Percentiles rank a stretch among this genome's conserved stretches.
phyloP scores from a whole-genome alignment of 1,139 yeast genomes.

The Oligophagozyma castellii region DNA sequence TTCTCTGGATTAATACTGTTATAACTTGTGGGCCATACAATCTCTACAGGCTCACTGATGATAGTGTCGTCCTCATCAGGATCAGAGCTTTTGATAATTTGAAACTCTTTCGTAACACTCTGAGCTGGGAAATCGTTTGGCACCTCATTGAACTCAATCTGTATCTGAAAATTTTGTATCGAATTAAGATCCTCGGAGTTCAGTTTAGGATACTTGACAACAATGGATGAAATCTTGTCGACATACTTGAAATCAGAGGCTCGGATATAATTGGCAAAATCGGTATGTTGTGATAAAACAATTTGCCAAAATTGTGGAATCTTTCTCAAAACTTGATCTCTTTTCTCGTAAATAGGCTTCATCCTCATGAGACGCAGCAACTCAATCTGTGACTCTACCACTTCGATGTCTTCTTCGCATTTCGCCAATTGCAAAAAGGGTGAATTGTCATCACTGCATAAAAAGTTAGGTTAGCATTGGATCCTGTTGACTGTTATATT shows the following conservation, averaged over 20 bases:
- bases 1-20: conserved; percentile 37
- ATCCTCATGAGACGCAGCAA: conserved; percentile 35
- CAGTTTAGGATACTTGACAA: conserved; percentile 31
- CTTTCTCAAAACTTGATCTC: conserved; percentile 33
- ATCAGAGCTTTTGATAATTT: conserved; percentile 23
- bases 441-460: too few relatives aligned
- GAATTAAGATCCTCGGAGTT: conserved; percentile 3
- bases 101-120: conserved; percentile 39
- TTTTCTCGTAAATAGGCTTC: conserved; percentile 34
- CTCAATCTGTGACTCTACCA: conserved; percentile 44
- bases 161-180: conserved; percentile 37
- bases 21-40: conserved; percentile 49
- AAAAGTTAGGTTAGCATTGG: too few relatives aligned
- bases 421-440: conserved; percentile 33
- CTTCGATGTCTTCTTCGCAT: conserved; percentile 42
- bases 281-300: conserved; percentile 61
- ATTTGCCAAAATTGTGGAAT: conserved; percentile 69
- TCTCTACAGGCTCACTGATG: conserved; percentile 34
- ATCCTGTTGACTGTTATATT: too few relatives aligned
- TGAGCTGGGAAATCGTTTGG: conserved; percentile 35
- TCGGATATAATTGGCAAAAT: conserved; percentile 55
- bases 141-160: conserved; percentile 33
- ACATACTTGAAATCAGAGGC: conserved; percentile 57
- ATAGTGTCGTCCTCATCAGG: conserved; percentile 26
- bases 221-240: conserved; percentile 44